Conservation (phyloP, 1,284 basidiomycete species). For the Austropuccinia psidii region DNA sequence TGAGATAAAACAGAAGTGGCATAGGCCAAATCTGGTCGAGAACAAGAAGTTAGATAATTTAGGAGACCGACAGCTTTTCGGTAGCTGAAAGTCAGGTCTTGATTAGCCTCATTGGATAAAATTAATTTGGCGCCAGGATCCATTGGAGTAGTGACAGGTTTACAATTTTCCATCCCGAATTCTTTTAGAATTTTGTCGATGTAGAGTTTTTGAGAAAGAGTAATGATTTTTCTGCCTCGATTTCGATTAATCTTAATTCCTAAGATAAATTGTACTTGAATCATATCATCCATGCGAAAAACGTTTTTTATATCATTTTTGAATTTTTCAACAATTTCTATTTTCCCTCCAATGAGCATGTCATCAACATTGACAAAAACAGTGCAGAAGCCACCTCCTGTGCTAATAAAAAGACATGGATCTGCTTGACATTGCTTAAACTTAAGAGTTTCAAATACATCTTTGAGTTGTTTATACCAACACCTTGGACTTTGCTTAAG, state of each 20-base stretch:
- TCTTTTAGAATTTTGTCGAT: neutral
- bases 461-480: neutral
- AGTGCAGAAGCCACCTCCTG: neutral
- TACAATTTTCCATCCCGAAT: neutral
- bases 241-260: neutral
- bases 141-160: neutral
- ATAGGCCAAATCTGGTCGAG: too few species aligned
- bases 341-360: neutral
- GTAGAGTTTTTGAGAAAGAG: neutral
- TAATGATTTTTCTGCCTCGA: neutral
- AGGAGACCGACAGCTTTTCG: too few species aligned
- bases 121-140: too few species aligned
- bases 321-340: neutral
- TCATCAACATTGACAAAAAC: constrained; percentile 10
- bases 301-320: neutral
- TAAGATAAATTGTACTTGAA: neutral
- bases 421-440: neutral
- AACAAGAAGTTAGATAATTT: too few species aligned
- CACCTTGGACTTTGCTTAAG: constrained; percentile 7
- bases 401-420: neutral
- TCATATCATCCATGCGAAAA: neutral
- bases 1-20: too few species aligned
- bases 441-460: neutral
- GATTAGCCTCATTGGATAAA: too few species aligned
- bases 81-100: too few species aligned